phyloP scores from a whole-genome alignment of 805 yeast genomes.

The Metschnikowia santaceciliae region DNA sequence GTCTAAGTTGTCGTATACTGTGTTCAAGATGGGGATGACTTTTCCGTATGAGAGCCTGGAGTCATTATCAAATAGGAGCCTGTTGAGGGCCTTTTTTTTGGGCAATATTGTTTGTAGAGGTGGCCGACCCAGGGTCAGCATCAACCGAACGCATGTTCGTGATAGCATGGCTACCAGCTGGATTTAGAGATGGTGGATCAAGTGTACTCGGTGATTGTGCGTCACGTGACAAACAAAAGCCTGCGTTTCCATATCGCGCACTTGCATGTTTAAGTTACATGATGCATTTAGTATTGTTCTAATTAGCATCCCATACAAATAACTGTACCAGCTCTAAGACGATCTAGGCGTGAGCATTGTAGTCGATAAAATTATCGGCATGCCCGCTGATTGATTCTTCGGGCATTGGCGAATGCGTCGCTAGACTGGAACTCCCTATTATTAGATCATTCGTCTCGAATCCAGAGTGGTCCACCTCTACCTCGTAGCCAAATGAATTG shows the following conservation, averaged over 20 bases:
- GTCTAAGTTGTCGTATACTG: constrained; percentile 48
- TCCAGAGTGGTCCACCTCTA: constrained; percentile 4
- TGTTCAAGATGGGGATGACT: constrained; percentile 49
- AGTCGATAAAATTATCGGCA: constrained; percentile 26
- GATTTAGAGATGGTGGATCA: not conserved
- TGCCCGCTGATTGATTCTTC: constrained; percentile 11
- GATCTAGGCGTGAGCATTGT: constrained; percentile 14
- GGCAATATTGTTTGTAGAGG: constrained; percentile 45
- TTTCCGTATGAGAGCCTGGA: constrained; percentile 51
- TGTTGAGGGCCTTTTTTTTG: constrained; percentile 50
- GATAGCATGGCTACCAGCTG: constrained; percentile 1
- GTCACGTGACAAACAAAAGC: not conserved
- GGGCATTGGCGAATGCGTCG: constrained; percentile 13
- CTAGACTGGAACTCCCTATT: constrained; percentile 12
- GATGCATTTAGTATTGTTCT: not conserved
- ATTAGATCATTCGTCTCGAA: constrained; percentile 13
- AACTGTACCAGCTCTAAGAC: not conserved
- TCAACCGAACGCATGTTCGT: constrained; percentile 1
- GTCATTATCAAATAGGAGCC: constrained; percentile 64
- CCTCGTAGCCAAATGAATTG: constrained; percentile 1
- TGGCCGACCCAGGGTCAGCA: constrained; percentile 20
- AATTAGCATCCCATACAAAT: not conserved
- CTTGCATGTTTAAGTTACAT: not conserved
- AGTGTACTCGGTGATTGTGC: not conserved
- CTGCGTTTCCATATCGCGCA: not conserved